Conservation (phyloP, 139 green algal species). For the Auxenochlorella pyrenoidosa region DNA sequence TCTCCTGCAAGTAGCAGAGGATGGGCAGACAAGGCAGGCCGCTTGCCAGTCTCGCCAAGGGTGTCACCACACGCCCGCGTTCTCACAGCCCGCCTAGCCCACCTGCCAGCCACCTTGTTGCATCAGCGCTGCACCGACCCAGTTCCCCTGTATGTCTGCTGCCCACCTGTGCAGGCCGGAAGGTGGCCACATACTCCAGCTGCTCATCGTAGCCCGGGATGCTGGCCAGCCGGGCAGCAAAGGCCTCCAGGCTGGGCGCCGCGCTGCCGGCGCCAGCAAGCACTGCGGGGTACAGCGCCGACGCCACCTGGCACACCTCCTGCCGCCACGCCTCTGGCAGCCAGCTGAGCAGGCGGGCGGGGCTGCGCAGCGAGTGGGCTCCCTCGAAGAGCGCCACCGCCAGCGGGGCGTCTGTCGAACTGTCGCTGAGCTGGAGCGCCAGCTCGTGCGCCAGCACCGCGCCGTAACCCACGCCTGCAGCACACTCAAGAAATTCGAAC, state of each 20-base stretch:
- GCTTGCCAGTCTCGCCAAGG: background rate
- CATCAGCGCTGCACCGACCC: too few species aligned
- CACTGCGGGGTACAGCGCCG: conserved; percentile 39
- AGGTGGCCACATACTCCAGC: conserved; percentile 69
- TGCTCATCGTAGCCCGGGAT: conserved; percentile 54
- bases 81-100: too few species aligned
- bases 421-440: conserved; percentile 59
- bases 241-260: conserved; percentile 38
- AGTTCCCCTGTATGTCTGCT: too few species aligned
- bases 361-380: background rate
- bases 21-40: background rate
- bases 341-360: conserved; percentile 19
- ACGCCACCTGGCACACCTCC: conserved; percentile 43
- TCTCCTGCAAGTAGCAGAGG: conserved; percentile 10
- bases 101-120: too few species aligned
- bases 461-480: conserved; percentile 59
- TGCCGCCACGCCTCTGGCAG: background rate
- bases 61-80: too few species aligned
- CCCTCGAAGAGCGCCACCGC: conserved; percentile 63
- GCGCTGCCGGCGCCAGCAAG: background rate
- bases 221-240: conserved; percentile 38
- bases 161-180: conserved; percentile 46
- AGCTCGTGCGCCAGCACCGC: conserved; percentile 78
- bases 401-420: conserved; percentile 48
- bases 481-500: background rate